Base-by-base conservation (phyloP, 768 basidiomycete species). In the Collybia mongolica region DNA sequence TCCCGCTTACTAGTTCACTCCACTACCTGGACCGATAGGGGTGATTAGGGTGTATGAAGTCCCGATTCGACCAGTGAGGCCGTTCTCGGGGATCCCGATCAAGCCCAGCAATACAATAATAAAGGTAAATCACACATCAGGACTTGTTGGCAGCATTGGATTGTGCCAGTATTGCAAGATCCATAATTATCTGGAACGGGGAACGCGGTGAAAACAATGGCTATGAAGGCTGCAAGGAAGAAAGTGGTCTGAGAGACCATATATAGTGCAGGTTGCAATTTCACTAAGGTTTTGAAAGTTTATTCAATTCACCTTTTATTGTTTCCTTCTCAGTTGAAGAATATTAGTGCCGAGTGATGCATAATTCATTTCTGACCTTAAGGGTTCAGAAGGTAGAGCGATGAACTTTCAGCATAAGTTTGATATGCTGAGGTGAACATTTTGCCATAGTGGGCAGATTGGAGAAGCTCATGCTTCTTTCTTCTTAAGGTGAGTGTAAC, bases 41-140 rank as follows among this genome's bases (percentile, higher is more conserved):
- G 48, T 44, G 45, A 54, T 54, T 19, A 48, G 53, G 44, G 39
- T 46, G 32, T 48, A 54, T 6, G 43, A 22, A 6, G 38, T 38
- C 6, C 53, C 53, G 22, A 54, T 39, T 29, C 22, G 44, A 18
- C 32, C 48, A 19, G 38, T 29, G 37, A 54, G 23, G 38, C 37
- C 44, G 11, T 32, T 11, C 14, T 3, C 32, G 32, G 32, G 32
- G 14, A 32, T 32, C 2, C 32, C 32, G 32, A 32, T 32, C 32
- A 32, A 32, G 32, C 32, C 32, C 32, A 32, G 32, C 32, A 32
- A 32, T 3, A 9, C 32, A 14, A 9, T 14, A 3, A 9, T 9
- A 5, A 9, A 32, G 14, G 15, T 28, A 26, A 41, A 42, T 4
- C 44, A 3, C 9, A 41, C 14, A 2, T 37, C 17, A 4, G 36